These are phyloP conservation scores for Chlorella vulgaris DNA, from an alignment of 139 green algal genomes.

Conservation along the genomic window DNA sequence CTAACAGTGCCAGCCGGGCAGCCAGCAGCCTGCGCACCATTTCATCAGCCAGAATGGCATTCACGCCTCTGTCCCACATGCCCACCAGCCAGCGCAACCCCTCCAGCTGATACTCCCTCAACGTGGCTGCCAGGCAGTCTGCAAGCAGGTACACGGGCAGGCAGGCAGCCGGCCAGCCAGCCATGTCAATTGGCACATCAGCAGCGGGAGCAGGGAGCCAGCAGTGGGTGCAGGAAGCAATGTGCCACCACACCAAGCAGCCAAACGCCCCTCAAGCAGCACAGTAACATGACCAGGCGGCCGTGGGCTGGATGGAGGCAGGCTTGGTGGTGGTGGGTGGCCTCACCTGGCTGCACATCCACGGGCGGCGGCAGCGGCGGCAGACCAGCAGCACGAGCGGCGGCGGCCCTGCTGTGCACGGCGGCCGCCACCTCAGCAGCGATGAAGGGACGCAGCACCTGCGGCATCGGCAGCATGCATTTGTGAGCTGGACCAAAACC, in stretches of 20 bases:
- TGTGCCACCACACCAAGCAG: background rate
- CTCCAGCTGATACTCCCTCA: slow-evolving; percentile 81
- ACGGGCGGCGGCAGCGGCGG: slow-evolving; percentile 15
- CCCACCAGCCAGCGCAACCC: slow-evolving; percentile 61
- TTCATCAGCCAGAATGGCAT: slow-evolving; percentile 66
- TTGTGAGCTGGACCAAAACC: no score
- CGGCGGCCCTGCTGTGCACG: slow-evolving; percentile 15
- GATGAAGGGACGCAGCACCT: slow-evolving; percentile 58
- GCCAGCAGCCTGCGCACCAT: background rate
- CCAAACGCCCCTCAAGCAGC: background rate
- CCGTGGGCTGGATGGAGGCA: background rate
- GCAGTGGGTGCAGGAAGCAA: background rate
- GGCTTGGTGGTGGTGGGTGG: background rate
- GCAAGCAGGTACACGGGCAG: background rate
- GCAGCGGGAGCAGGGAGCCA: background rate
- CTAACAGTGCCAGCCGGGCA: background rate
- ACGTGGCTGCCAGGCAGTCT: slow-evolving; percentile 42
- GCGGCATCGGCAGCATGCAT: no score
- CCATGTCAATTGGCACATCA: no score
- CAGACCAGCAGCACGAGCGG: background rate
- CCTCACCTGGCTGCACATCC: slow-evolving; percentile 42
- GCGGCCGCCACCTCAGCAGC: slow-evolving; percentile 24
- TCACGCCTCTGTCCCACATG: slow-evolving; percentile 55
- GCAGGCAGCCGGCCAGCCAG: background rate
- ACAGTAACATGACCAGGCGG: no score